Base-by-base conservation (phyloP, 129 eudicot species). In the Tagetes patula region DNA sequence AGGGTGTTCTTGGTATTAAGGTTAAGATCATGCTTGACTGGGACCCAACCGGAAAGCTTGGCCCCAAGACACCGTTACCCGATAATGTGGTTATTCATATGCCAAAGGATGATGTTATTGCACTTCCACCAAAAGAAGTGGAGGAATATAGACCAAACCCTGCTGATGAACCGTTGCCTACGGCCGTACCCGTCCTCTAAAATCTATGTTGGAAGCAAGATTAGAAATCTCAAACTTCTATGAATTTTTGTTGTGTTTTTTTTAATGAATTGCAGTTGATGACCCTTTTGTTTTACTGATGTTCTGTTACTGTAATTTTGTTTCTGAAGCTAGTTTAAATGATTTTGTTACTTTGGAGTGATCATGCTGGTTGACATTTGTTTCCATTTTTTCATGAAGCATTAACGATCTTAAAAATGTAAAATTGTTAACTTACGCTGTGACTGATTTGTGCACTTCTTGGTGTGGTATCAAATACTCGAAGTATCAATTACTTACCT, bases 1-100 rank as follows among this genome's bases (percentile, higher is more conserved):
- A 87, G 92, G 92, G 92, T 46, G 89, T 87, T 31, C 87, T 87
- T 30, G 92, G 92, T 32, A 87, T 84, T 43, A 87, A 87, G 82
- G 92, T 87, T 3, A 87, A 84, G 70, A 82, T 84, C 56, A 84
- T 87, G 92, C 89, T 84, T 5, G 89, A 70, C 55, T 82, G 92
- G 92, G 92, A 87, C 69, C 89, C 92, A 13, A 74, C 85, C 6
- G 89, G 87, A 48, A 87, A 84, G 65, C 83, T 76, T 46, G 92
- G 92, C 8, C 93, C 92, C 0, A 84, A 82, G 65, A 87, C 89
- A 11, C 89, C 93, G 0, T 45, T 87, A 8, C 93, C 93, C 1
- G 93, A 87, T 67, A 78, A 81, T 36, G 88, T 87, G 5, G 78
- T 82, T 0, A 84, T 84, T 45, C 83, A 80, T 37, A 74, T 75